Conservation (phyloP, 208 protist genomes). For the Crithidia fasciculata region DNA sequence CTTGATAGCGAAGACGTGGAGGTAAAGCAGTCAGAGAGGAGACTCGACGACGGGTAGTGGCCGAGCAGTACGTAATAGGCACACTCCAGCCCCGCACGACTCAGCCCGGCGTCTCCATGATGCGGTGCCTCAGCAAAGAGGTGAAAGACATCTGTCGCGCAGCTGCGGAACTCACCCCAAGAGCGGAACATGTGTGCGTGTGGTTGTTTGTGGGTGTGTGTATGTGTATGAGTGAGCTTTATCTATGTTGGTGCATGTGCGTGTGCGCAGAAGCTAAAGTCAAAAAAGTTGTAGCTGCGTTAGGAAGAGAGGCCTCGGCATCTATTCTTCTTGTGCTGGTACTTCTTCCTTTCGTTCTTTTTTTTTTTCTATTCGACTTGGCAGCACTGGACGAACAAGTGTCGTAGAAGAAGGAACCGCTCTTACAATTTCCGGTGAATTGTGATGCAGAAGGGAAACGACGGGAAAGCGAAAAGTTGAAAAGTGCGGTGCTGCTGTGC, state of each 20-base stretch:
- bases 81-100: constrained; percentile 22
- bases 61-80: constrained; percentile 41
- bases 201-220: background rate
- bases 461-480: too few relatives aligned
- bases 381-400: background rate
- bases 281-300: too few relatives aligned
- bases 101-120: constrained; percentile 4
- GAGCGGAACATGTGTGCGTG: constrained; percentile 58
- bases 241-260: too few relatives aligned
- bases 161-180: constrained; percentile 46
- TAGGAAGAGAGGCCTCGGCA: too few relatives aligned
- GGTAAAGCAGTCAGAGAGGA: constrained; percentile 20
- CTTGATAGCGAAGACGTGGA: too few relatives aligned
- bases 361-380: background rate
- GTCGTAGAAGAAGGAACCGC: too few relatives aligned
- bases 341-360: background rate
- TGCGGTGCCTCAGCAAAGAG: constrained; percentile 25
- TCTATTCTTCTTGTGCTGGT: background rate
- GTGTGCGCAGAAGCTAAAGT: too few relatives aligned
- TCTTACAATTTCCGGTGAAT: too few relatives aligned
- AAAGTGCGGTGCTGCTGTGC: too few relatives aligned
- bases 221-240: background rate
- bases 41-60: constrained; percentile 19
- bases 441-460: too few relatives aligned
- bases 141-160: constrained; percentile 51